Evolutionary conservation across 1,284 basidiomycete genomes (phyloP).

Genomic region (Leccinum insolens): DNA sequence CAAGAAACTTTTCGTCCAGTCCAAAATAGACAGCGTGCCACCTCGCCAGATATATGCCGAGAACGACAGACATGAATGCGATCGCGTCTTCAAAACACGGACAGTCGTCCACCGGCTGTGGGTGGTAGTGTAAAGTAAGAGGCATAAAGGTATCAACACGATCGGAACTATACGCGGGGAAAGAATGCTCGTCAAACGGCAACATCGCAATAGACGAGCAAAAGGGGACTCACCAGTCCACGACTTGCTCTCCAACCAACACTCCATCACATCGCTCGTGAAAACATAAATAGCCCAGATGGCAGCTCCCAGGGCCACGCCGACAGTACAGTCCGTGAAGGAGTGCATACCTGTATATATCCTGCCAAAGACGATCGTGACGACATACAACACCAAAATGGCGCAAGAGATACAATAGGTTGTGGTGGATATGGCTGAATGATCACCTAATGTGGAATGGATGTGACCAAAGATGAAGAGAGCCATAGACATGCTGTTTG

Average conservation of each 20-base stretch:
- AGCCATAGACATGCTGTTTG: conserved; percentile 89
- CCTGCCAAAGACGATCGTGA: conserved; percentile 86
- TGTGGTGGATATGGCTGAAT: conserved; percentile 43
- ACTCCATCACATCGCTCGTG: conserved; percentile 43
- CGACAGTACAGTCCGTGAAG: conserved; percentile 75
- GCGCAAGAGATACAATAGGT: conserved; percentile 47
- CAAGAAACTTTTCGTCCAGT: conserved; percentile 35
- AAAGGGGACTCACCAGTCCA: conserved; percentile 50
- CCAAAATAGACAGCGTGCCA: conserved; percentile 56
- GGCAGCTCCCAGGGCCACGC: conserved; percentile 63
- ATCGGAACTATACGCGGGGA: conserved; percentile 58
- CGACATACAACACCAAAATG: conserved; percentile 63
- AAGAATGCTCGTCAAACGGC: neutral
- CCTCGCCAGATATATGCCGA: conserved; percentile 73
- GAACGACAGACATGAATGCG: conserved; percentile 84
- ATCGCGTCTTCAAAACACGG: conserved; percentile 99
- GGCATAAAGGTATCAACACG: conserved; percentile 63
- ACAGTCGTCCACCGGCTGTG: conserved; percentile 93
- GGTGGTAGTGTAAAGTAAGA: conserved; percentile 85
- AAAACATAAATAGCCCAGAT: conserved; percentile 64
- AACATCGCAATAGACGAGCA: neutral
- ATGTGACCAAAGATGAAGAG: conserved; percentile 71
- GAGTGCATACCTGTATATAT: conserved; percentile 94
- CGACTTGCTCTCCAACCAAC: conserved; percentile 53
- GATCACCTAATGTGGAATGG: conserved; percentile 43